Conservation (phyloP, 2,329 filamentous ascomycete genomes). For the Calonectria leucothoes region DNA sequence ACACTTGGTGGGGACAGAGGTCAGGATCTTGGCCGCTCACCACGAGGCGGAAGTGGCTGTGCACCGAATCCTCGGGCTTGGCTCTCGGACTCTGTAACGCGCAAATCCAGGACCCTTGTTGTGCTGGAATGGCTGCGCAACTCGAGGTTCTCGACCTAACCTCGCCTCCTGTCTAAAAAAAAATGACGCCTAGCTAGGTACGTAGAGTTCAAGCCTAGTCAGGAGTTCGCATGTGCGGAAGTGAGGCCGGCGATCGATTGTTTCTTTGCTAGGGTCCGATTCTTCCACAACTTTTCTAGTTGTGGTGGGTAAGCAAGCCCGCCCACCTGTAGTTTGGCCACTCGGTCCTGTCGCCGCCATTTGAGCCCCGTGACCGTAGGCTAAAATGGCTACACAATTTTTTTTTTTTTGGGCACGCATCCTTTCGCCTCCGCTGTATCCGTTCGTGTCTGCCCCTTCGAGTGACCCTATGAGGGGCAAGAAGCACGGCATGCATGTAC, state of each 20-base stretch:
- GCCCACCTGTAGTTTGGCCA: not conserved
- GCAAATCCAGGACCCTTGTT: not conserved
- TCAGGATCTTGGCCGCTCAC: not conserved
- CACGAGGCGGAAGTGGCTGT: slow-evolving; percentile 23
- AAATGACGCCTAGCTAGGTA: not conserved
- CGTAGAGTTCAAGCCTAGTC: not conserved
- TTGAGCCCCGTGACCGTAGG: slow-evolving; percentile 1
- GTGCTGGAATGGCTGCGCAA: not conserved
- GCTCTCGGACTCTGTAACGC: slow-evolving; percentile 7
- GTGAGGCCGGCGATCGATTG: slow-evolving; percentile 13
- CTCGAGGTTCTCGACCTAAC: not conserved
- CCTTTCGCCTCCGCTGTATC: not conserved
- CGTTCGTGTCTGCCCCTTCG: not conserved
- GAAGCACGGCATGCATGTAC: not conserved
- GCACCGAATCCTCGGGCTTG: slow-evolving; percentile 18
- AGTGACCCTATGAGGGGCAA: not conserved
- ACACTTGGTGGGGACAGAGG: not conserved
- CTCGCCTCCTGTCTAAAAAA: not conserved
- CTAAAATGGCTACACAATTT: not conserved
- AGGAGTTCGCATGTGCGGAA: slow-evolving; percentile 10
- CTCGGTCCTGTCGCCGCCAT: not conserved
- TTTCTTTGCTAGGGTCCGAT: not conserved
- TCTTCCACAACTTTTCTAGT: not conserved
- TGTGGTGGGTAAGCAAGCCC: slow-evolving; percentile 20
- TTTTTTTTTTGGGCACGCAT: too few species aligned